Percentiles rank a stretch among this genome's conserved stretches.
phyloP scores from a whole-genome alignment of 495 filamentous ascomycete species.

The Hypoxylon rickii region DNA sequence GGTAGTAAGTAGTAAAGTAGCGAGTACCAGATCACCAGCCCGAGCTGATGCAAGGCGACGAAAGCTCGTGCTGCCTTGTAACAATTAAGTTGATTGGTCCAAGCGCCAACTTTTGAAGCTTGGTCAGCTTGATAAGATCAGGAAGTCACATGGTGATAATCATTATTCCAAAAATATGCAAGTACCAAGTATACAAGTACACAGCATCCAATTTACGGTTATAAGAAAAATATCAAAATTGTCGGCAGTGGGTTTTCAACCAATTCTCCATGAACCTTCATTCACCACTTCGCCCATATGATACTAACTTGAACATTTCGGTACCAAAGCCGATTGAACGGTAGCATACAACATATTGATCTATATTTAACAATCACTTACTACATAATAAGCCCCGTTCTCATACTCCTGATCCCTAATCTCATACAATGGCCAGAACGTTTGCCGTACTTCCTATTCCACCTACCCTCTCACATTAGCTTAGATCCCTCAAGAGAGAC shows the following conservation, averaged over 20 bases:
- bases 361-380: no score
- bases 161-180: neutral
- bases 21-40: no score
- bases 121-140: constrained; percentile 24
- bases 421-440: constrained; percentile 51
- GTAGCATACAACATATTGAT: no score
- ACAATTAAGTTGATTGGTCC: constrained; percentile 21
- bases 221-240: no score
- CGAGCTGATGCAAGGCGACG: constrained; percentile 30
- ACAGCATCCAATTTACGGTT: no score
- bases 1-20: neutral
- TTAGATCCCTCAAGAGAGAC: constrained; percentile 46
- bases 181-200: neutral
- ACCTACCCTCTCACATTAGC: constrained; percentile 39
- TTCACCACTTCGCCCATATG: no score
- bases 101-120: constrained; percentile 17
- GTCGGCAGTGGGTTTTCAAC: no score
- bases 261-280: no score
- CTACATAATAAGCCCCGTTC: constrained; percentile 1
- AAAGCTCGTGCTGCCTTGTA: constrained; percentile 32
- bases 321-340: no score
- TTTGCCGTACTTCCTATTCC: constrained; percentile 39
- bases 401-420: neutral
- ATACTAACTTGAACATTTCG: no score
- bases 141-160: constrained; percentile 26